Conservation (phyloP, 2,329 filamentous ascomycete genomes). For the Chaetomium sp. region DNA sequence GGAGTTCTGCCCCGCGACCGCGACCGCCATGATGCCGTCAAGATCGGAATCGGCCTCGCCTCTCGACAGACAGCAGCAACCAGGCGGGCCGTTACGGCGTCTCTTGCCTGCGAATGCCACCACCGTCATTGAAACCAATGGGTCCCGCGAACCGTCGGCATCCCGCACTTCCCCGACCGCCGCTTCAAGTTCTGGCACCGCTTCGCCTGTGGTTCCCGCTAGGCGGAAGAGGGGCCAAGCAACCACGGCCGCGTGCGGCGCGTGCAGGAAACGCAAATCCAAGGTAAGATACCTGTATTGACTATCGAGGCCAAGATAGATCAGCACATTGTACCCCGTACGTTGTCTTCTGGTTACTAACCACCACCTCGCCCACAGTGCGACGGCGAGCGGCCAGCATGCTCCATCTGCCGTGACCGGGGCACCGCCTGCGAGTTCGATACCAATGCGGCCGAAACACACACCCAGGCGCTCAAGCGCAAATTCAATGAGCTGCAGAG, state of each 20-base stretch:
- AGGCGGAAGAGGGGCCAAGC: conserved; percentile 30
- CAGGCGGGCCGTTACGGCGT: conserved; percentile 25
- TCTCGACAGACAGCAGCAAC: conserved; percentile 19
- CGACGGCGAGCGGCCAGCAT: conserved; percentile 38
- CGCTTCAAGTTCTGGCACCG: background rate
- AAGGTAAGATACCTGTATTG: conserved; percentile 33
- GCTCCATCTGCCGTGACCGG: conserved; percentile 38
- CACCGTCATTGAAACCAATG: conserved; percentile 8
- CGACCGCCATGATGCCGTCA: conserved; percentile 4
- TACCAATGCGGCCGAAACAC: conserved; percentile 39
- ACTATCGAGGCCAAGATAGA: background rate
- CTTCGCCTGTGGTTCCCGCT: conserved; percentile 6
- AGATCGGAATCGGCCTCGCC: conserved; percentile 22
- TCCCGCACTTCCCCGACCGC: conserved; percentile 11
- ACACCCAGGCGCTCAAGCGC: conserved; percentile 40
- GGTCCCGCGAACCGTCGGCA: background rate
- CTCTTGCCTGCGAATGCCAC: conserved; percentile 27
- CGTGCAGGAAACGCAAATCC: conserved; percentile 40
- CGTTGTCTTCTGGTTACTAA: background rate
- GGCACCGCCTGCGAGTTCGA: conserved; percentile 39
- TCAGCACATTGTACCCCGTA: background rate
- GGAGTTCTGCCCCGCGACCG: conserved; percentile 8
- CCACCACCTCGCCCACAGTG: conserved; percentile 32
- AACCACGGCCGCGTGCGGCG: conserved; percentile 39
- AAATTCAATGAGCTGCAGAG: conserved; percentile 38